Base-by-base conservation (phyloP, 345 rosid species). In the Triadica sebifera region DNA sequence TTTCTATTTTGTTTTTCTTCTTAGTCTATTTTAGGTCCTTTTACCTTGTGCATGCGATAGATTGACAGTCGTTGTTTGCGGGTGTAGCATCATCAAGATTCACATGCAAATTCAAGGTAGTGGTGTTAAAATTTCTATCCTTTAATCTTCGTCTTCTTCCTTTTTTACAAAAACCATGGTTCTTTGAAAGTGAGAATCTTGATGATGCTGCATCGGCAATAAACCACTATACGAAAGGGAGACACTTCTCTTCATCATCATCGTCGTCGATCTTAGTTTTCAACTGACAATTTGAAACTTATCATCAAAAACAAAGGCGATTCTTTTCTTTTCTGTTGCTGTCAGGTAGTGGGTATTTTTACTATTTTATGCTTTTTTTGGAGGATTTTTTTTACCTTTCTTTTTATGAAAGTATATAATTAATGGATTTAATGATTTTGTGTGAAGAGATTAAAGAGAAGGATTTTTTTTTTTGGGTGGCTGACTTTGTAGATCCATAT, bases 141-240 rank as follows among this genome's bases (percentile, higher is more conserved):
- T 10, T 43, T 43, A 7, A 4, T 43, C 47, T 43, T 43, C 9
- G 1, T 43, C 47, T 43, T 6, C 47, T 43, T 5, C 47, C 47
- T 43, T 6, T 34, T 20, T 46, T 55, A 71, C 34, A 24, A 60
- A 49, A 49, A 62, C 77, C 59, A 62, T 62, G 75, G 71, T 70
- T 80, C 29, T 81, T 81, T 80, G 81, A 29, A 29, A 29, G 66
- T 94, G 98, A 89, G 98, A 94, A 94, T 94, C 98, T 89, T 94
- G 98, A 94, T 94, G 98, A 94, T 94, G 98, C 94, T 94, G 98
- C 98, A 92, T 90, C 97, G 72, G 92, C 94, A 90, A 90, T 83
- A 81, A 70, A 89, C 82, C 89, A 72, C 93, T 88, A 72, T 72
- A 65, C 34, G 34, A 29, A 29, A 29, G 34, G 34, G 34, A 29